These are phyloP conservation scores for Serendipita sp. DNA, from an alignment of 1,284 basidiomycete species.

Conservation along the genomic window DNA sequence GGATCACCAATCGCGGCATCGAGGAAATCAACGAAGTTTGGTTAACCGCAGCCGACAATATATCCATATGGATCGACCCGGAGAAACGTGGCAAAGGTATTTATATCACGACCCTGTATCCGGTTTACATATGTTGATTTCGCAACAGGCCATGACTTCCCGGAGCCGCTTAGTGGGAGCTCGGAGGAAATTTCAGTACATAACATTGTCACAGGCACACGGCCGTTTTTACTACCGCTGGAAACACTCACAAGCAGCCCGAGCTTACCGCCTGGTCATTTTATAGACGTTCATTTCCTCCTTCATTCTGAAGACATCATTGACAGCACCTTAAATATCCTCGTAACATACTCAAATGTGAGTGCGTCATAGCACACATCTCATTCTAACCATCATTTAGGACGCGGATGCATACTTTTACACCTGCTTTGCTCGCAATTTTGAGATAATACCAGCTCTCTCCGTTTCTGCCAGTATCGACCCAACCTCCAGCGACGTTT, in stretches of 20 bases:
- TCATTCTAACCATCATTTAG: slow-evolving; percentile 24
- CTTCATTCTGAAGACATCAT: slow-evolving; percentile 37
- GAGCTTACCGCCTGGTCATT: slow-evolving; percentile 33
- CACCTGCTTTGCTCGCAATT: slow-evolving; percentile 37
- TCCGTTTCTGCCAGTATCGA: slow-evolving; percentile 32
- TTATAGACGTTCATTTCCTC: slow-evolving; percentile 32
- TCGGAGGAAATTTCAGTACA: slow-evolving; percentile 31
- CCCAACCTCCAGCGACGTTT: slow-evolving; percentile 34
- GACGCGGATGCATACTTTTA: slow-evolving; percentile 36
- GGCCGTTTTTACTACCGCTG: slow-evolving; percentile 34
- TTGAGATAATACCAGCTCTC: slow-evolving; percentile 44
- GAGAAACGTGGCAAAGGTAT: slow-evolving; percentile 5
- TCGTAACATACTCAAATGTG: slow-evolving; percentile 62
- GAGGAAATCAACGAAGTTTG: slow-evolving; percentile 48
- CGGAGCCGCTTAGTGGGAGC: slow-evolving; percentile 12
- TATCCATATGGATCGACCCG: neutral
- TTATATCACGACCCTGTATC: too few species aligned
- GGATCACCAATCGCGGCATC: slow-evolving; percentile 47
- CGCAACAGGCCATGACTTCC: neutral
- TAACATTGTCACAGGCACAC: slow-evolving; percentile 39
- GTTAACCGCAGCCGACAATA: slow-evolving; percentile 24
- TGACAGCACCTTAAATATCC: slow-evolving; percentile 38
- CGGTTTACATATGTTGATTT: neutral
- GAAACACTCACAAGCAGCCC: slow-evolving; percentile 22
- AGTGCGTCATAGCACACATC: slow-evolving; percentile 13